A percentile compares a stretch with the other conserved stretches of the same genome.
These are phyloP conservation scores for Colletotrichum destructivum DNA, from an alignment of 2,329 filamentous ascomycete species.

Conservation along the genomic window DNA sequence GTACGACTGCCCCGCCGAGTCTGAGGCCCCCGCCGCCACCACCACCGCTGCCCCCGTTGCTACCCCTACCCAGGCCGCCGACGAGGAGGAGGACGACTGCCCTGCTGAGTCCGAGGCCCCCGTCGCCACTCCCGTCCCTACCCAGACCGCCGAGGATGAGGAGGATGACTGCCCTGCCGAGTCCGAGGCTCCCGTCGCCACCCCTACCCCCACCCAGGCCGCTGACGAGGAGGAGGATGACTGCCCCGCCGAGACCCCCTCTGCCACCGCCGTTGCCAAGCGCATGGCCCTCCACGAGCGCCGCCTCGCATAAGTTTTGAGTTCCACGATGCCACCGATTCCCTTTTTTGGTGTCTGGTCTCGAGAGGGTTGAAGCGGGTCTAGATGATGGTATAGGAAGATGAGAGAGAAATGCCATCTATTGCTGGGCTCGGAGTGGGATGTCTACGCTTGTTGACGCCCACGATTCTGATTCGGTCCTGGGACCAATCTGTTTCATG, in stretches of 20 bases:
- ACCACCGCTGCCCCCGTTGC: slow-evolving; percentile 23
- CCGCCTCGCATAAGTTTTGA: slow-evolving; percentile 23
- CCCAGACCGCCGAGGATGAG: slow-evolving; percentile 30
- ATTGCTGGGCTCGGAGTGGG: slow-evolving; percentile 18
- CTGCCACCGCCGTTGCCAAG: slow-evolving; percentile 30
- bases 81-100: slow-evolving; percentile 37
- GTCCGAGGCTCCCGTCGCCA: slow-evolving; percentile 17
- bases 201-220: slow-evolving; percentile 14
- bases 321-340: not conserved
- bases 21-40: slow-evolving; percentile 6
- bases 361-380: not conserved
- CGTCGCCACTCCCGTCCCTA: slow-evolving; percentile 8
- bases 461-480: slow-evolving; percentile 19
- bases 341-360: not conserved
- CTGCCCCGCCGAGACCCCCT: slow-evolving; percentile 32
- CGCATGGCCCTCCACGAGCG: slow-evolving; percentile 42
- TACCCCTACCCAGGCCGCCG: not conserved
- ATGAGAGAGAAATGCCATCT: not conserved
- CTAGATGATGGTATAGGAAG: not conserved
- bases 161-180: slow-evolving; percentile 38
- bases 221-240: slow-evolving; percentile 36
- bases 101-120: slow-evolving; percentile 27
- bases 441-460: slow-evolving; percentile 21
- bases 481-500: slow-evolving; percentile 33
- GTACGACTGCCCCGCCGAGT: slow-evolving; percentile 36